Percentiles rank a stretch among this genome's conserved stretches.
phyloP scores from a whole-genome alignment of 106 monocot species.

The Dendrobium chrysotoxum region DNA sequence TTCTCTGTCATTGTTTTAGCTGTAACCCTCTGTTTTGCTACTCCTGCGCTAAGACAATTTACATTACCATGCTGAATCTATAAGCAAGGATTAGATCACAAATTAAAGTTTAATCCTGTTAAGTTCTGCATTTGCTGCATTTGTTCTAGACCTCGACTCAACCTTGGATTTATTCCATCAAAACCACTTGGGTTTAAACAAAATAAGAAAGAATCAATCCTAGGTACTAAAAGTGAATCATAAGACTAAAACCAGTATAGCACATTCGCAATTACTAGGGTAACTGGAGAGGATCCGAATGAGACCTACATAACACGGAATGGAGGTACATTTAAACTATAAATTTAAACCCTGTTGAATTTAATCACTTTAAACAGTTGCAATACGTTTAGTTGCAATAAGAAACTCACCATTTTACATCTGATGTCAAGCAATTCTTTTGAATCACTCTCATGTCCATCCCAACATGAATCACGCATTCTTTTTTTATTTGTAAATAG shows the following conservation, averaged over 20 bases:
- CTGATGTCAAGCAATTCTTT: background rate
- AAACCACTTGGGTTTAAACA: too few relatives aligned
- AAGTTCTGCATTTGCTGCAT: too few relatives aligned
- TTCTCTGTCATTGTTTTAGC: background rate
- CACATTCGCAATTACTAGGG: too few relatives aligned
- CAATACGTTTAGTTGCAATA: too few relatives aligned
- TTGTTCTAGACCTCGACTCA: too few relatives aligned
- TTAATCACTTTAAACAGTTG: background rate
- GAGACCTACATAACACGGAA: background rate
- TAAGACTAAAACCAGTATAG: too few relatives aligned
- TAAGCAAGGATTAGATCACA: background rate
- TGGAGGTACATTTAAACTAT: background rate
- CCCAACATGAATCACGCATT: background rate
- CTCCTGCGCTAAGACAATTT: background rate
- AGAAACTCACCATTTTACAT: background rate
- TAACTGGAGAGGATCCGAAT: too few relatives aligned
- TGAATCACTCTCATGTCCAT: background rate
- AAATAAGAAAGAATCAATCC: too few relatives aligned
- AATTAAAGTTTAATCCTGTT: background rate
- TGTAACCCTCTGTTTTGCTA: background rate
- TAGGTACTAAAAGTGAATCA: too few relatives aligned
- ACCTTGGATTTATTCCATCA: too few relatives aligned
- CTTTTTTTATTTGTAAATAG: background rate
- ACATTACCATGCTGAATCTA: background rate
- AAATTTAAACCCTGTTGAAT: background rate